Base-by-base conservation (phyloP, 805 yeast species). In the Myxozyma sirexii region DNA sequence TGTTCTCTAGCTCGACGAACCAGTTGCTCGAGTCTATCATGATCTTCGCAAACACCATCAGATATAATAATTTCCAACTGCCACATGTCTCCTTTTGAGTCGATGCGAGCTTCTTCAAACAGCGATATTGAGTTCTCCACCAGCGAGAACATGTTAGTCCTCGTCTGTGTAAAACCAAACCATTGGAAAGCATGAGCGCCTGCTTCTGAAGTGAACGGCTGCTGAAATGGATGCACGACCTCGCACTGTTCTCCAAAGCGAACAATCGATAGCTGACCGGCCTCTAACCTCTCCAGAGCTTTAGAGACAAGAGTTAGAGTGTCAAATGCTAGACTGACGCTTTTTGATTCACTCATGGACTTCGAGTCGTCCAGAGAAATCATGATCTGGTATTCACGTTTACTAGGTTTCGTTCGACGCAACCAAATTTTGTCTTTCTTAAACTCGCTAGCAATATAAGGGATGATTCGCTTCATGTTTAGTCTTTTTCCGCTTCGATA, bases 351-450 rank as follows among this genome's bases (percentile, higher is more conserved):
- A 58, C 92, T 84, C 99, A 94, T 94, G 1, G 98, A 93, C 73
- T 90, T 91, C 31, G 99, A 94, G 72, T 94, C 97, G 77, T 94
- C 99, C 49, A 94, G 88, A 0, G 99, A 92, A 66, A 94, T 88
- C 97, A 96, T 89, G 63, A 94, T 89, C 77, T 94, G 99, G 74
- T 94, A 94, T 72, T 92, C 94, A 70, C 99, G 85, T 78, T 94
- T 94, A 67, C 96, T 88, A 57, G 99, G 99, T 72, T 94, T 93
- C 5, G 97, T 91, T 75, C 99, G 84, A 72, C 97, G 84, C 76
- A 94, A 81, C 99, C 99, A 94, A 59, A 94, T 94, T 79, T 94
- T 94, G 74, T 94, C 99, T 73, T 94, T 94, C 70, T 96, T 85
- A 83, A 90, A 94, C 70, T 91, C 96, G 39, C 97, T 89, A 0